Evolutionary conservation across 208 protist species (phyloP).

Genomic region (Wallacemonas sp.): DNA sequence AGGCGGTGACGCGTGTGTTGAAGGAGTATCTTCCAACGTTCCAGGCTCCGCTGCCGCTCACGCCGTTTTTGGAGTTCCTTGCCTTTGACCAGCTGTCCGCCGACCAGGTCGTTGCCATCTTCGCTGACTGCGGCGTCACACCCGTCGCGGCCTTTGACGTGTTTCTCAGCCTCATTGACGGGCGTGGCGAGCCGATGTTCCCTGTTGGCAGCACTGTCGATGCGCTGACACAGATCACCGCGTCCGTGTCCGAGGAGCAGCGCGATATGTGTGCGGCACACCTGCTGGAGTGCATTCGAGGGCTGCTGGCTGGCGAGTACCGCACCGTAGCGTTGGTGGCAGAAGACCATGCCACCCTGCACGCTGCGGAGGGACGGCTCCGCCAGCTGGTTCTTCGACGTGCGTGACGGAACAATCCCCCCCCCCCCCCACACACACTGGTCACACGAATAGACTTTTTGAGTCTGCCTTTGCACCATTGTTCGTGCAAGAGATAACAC

Average conservation of each 20-base stretch:
- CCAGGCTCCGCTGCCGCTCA: conserved; percentile 58
- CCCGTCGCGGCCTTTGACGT: conserved; percentile 35
- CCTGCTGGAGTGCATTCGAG: conserved; percentile 69
- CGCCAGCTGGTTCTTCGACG: conserved; percentile 11
- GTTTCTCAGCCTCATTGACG: conserved; percentile 53
- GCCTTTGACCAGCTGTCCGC: conserved; percentile 39
- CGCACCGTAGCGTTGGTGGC: conserved; percentile 31
- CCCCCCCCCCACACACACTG: background rate
- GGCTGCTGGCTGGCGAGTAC: conserved; percentile 50
- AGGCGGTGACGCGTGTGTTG: conserved; percentile 61
- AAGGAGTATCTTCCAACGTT: conserved; percentile 68
- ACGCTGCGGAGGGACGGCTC: background rate
- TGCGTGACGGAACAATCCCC: background rate
- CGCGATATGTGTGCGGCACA: conserved; percentile 52
- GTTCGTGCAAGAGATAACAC: background rate
- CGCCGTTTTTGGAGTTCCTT: conserved; percentile 71
- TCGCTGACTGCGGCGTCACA: conserved; percentile 50
- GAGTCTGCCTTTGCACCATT: background rate
- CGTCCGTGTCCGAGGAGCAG: conserved; percentile 34
- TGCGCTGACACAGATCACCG: conserved; percentile 41
- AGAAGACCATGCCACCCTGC: background rate
- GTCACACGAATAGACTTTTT: background rate
- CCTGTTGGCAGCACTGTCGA: conserved; percentile 33
- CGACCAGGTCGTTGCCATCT: conserved; percentile 27
- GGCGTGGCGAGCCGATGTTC: conserved; percentile 32